Evolutionary conservation across 352 stramenopile genomes (phyloP).

Genomic region (Phytophthora capsici): DNA sequence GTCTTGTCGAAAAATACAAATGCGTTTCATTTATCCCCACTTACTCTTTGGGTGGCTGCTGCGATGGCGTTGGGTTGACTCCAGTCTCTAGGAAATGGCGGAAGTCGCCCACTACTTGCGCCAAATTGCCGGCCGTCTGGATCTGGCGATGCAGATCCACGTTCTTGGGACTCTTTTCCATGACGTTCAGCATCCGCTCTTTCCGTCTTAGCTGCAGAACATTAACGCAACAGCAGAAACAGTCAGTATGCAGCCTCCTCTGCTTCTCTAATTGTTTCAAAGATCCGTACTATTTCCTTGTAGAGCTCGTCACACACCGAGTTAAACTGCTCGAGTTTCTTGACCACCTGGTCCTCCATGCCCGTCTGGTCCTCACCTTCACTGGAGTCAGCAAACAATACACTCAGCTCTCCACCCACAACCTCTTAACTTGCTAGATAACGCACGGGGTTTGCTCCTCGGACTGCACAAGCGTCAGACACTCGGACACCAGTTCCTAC

Average conservation of each 20-base stretch:
- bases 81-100: conserved; percentile 84
- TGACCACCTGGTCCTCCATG: conserved; percentile 81
- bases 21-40: conserved; percentile 26
- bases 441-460: conserved; percentile 77
- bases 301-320: conserved; percentile 89
- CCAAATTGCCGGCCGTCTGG: conserved; percentile 83
- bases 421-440: neutral
- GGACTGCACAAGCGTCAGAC: conserved; percentile 75
- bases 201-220: conserved; percentile 86
- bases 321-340: conserved; percentile 90
- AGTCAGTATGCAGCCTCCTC: conserved; percentile 10
- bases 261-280: neutral
- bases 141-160: conserved; percentile 88
- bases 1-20: conserved; percentile 42
- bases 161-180: conserved; percentile 87
- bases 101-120: conserved; percentile 85
- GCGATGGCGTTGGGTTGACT: conserved; percentile 35
- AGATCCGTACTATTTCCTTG: conserved; percentile 79
- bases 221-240: neutral
- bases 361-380: conserved; percentile 41
- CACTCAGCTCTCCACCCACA: neutral
- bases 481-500: conserved; percentile 79
- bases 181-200: conserved; percentile 83
- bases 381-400: conserved; percentile 17
- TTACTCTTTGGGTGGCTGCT: conserved; percentile 42